Evolutionary conservation across 2,329 filamentous ascomycete species (phyloP).

Genomic region (Exophiala xenobiotica): DNA sequence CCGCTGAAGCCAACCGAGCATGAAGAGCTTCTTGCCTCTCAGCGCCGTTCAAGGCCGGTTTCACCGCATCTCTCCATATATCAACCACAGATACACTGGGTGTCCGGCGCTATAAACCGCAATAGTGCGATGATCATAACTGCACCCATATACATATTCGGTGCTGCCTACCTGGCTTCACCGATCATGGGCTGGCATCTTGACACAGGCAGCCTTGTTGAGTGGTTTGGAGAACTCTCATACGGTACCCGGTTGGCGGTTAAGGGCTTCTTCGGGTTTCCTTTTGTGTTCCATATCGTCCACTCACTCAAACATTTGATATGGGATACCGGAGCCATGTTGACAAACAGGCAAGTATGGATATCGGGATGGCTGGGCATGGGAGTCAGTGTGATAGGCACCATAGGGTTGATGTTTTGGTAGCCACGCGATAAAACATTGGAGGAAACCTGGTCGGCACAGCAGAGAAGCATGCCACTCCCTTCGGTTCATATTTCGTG

Average conservation of each 20-base stretch:
- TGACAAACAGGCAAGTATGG: conserved; percentile 64
- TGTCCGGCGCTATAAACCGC: conserved; percentile 72
- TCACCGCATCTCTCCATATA: conserved; percentile 85
- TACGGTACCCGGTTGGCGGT: conserved; percentile 56
- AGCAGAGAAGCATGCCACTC: neutral
- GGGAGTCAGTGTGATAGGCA: conserved; percentile 13
- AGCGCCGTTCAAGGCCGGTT: conserved; percentile 77
- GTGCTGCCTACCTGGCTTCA: conserved; percentile 73
- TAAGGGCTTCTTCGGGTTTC: conserved; percentile 61
- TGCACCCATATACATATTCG: conserved; percentile 75
- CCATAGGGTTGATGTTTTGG: conserved; percentile 18
- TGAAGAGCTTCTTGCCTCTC: conserved; percentile 69
- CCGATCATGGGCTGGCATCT: conserved; percentile 71
- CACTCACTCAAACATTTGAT: conserved; percentile 69
- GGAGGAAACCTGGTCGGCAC: neutral
- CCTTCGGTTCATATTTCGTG: no score
- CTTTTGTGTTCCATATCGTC: conserved; percentile 66
- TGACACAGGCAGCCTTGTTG: conserved; percentile 62
- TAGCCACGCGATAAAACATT: neutral
- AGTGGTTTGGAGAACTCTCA: conserved; percentile 62
- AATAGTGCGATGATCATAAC: conserved; percentile 73
- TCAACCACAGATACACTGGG: conserved; percentile 81
- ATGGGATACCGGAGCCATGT: conserved; percentile 64
- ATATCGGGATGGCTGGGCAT: conserved; percentile 60
- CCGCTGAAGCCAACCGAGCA: conserved; percentile 52